Base-by-base conservation (phyloP, 768 basidiomycete species). In the Jaapia argillacea region DNA sequence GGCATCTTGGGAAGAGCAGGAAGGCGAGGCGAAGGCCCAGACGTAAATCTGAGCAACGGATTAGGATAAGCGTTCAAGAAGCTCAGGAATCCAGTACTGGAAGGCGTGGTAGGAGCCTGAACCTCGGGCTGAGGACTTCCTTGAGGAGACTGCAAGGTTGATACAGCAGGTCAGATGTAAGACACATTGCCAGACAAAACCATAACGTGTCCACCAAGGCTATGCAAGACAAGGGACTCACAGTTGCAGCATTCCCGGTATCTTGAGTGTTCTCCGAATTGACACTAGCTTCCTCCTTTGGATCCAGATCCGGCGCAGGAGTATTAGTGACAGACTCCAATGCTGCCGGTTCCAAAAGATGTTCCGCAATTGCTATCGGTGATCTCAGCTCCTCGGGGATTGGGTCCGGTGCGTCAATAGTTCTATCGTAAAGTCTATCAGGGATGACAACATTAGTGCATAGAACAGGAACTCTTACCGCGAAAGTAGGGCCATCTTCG, bases 401-500 rank as follows among this genome's bases (percentile, higher is more conserved):
- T 36, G 65, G 61, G 40, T 79, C 81, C 45, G 66, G 62, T 45
- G 79, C 80, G 47, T 68, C 72, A 53, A 69, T 65, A 43, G 70
- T 69, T 57, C 79, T 81, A 45, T 40, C 33, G 54, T 48, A 44
- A 41, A 39, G 45, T 44, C 46, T 27, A 27, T 44, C 47, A 45
- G 38, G 35, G 49, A 41, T 41, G 20, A 47, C 40, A 6, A 39
- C 24, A 28, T 26, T 36, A 43, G 27, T 24, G 35, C 40, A 16
- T 45, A 45, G 25, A 44, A 43, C 37, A 5, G 16, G 20, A 23
- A 45, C 28, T 37, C 33, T 48, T 52, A 86, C 86, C 84, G 72
- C 36, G 78, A 75, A 43, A 88, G 70, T 20, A 84, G 63, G 24
- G 72, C 61, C 77, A 83, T 77, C 63, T 74, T 79, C 42, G 68